phyloP scores from a whole-genome alignment of 2,329 filamentous ascomycete genomes.

The Corniculantispora saksenae region DNA sequence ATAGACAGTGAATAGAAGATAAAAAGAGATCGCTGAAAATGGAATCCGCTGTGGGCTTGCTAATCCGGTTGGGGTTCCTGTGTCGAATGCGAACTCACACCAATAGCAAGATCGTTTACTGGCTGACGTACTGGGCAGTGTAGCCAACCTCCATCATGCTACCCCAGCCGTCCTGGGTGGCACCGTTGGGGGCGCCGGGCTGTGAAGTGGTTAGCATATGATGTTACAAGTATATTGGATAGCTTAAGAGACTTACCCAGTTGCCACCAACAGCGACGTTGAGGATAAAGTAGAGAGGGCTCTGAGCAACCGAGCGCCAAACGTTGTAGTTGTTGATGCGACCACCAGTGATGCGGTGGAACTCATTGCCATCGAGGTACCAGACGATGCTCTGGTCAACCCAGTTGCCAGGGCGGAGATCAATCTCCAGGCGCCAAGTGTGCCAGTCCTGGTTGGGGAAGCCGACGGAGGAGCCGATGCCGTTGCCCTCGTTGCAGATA shows the following conservation, averaged over 20 bases:
- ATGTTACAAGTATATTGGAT: not conserved
- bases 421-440: slow-evolving; percentile 51
- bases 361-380: slow-evolving; percentile 48
- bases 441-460: slow-evolving; percentile 48
- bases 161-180: slow-evolving; percentile 47
- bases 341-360: slow-evolving; percentile 44
- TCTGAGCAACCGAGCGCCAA: slow-evolving; percentile 54
- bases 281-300: slow-evolving; percentile 52
- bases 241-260: slow-evolving; percentile 42
- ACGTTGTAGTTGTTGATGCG: slow-evolving; percentile 45
- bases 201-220: slow-evolving; percentile 26
- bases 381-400: slow-evolving; percentile 52
- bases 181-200: slow-evolving; percentile 50
- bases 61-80: not conserved
- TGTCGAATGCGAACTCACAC: slow-evolving; percentile 7
- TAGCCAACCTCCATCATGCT: slow-evolving; percentile 55
- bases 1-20: slow-evolving; percentile 17
- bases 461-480: slow-evolving; percentile 36
- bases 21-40: not conserved
- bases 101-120: slow-evolving; percentile 6
- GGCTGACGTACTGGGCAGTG: slow-evolving; percentile 44
- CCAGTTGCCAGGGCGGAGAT: slow-evolving; percentile 49
- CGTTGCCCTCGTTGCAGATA: slow-evolving; percentile 53
- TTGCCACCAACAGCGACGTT: slow-evolving; percentile 58
- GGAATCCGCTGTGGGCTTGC: not conserved